Base-by-base conservation (phyloP, 345 rosid genomes). In the Stellera chamaejasme region DNA sequence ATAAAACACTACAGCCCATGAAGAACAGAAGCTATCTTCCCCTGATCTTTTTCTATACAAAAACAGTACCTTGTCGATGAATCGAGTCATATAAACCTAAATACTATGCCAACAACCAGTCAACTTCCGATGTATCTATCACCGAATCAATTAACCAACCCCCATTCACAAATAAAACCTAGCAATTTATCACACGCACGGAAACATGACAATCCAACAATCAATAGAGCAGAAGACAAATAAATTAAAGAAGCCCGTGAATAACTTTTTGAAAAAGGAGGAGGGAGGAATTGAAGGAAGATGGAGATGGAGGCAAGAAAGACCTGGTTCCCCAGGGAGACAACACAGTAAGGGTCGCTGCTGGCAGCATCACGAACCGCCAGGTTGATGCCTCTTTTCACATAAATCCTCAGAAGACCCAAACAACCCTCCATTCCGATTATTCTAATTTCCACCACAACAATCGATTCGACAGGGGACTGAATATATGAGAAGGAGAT, bases 261-360 rank as follows among this genome's bases (percentile, higher is more conserved):
- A 19, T 19, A 19, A 19, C 23, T 19, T 1, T 19, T 19, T 19
- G 0, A 19, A 19, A 19, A 19, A 12, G 54, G 3, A 27, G 16
- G 55, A 12, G 27, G 9, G 2, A 59, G 50, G 39, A 32, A 32
- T 32, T 4, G 39, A 32, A 32, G 39, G 8, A 32, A 32, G 3
- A 32, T 32, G 39, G 4, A 32, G 3, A 28, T 3, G 39, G 3
- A 32, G 8, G 39, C 5, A 32, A 4, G 39, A 2, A 49, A 53
- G 59, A 65, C 85, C 80, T 85, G 84, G 10, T 54, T 15, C 6
- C 69, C 82, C 70, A 64, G 66, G 64, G 77, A 62, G 65, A 82
- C 8, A 69, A 69, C 66, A 11, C 77, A 82, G 52, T 72, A 79
- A 66, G 88, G 84, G 28, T 82, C 82, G 61, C 84, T 79, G 72